Base-by-base conservation (phyloP, 2,329 filamentous ascomycete genomes). In the Penicillium sp. region DNA sequence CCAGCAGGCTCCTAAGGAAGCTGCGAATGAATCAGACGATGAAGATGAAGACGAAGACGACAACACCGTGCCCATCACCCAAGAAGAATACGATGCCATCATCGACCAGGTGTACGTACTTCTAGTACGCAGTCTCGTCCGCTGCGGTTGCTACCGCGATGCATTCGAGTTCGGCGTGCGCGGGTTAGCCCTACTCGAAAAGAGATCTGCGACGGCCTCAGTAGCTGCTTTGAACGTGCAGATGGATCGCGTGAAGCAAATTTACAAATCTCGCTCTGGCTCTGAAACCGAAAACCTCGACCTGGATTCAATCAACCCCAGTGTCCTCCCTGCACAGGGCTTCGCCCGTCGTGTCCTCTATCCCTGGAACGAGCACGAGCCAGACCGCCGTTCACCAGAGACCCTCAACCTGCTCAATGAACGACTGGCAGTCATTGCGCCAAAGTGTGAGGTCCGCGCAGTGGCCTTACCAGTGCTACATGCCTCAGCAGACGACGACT, bases 401-500 rank as follows among this genome's bases (percentile, higher is more conserved):
- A 80, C 77, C 7, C 77, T 97, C 25, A 75, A 82, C 0, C 82
- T 88, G 50, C 78, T 97, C 45, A 97, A 97, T 69, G 74, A 79
- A 23, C 81, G 88, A 63, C 81, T 97, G 64, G 76, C 80, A 27
- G 74, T 77, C 2, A 86, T 91, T 55, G 91, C 92, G 0, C 89
- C 91, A 0, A 93, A 91, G 69, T 90, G 93, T 60, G 89, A 90
- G 62, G 89, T 96, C 31, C 84, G 86, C 57, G 87, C 89, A 3
- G 86, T 91, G 0, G 83, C 88, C 33, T 78, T 99, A 5, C 94
- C 93, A 0, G 79, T 90, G 0, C 77, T 97, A 25, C 78, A 87
- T 12, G 80, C 63, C 8, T 61, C 60, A 2, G 49, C 46, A 25
- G 57, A 57, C 8, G 57, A 56, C 13, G 53, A 58, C 3, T 12